These are phyloP conservation scores for Gossypium schwendimanii DNA, from an alignment of 441 rosid genomes.

Conservation along the genomic window DNA sequence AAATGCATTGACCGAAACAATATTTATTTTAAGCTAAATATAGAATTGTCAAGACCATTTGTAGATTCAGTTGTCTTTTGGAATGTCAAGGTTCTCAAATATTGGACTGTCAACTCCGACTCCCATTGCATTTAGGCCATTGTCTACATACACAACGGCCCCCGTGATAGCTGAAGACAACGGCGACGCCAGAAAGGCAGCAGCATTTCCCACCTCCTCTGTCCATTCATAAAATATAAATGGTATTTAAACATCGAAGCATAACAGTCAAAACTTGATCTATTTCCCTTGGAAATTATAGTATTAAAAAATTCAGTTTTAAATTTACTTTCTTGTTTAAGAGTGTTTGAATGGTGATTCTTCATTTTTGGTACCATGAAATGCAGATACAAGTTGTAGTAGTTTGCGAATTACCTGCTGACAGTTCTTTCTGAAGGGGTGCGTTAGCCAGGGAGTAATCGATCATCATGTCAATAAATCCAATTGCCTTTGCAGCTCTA, in stretches of 20 bases:
- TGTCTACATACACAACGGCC: constrained; percentile 75
- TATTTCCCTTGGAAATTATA: not conserved
- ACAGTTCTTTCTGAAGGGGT: constrained; percentile 64
- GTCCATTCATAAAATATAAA: constrained; percentile 14
- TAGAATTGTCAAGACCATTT: not conserved
- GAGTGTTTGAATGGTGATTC: not conserved
- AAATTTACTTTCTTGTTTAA: not conserved
- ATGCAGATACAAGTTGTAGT: not conserved
- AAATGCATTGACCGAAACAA: not conserved
- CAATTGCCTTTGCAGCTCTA: constrained; percentile 75
- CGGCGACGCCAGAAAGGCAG: constrained; percentile 80
- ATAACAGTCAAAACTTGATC: not conserved
- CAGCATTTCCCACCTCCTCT: constrained; percentile 91
- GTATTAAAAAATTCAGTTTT: no score
- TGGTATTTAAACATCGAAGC: no score
- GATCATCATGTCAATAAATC: constrained; percentile 66
- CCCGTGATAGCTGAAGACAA: constrained; percentile 83
- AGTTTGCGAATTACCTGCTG: constrained; percentile 40
- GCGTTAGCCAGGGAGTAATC: constrained; percentile 60
- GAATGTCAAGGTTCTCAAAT: constrained; percentile 55
- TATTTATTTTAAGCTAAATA: not conserved
- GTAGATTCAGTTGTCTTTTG: constrained; percentile 25
- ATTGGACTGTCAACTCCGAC: constrained; percentile 85
- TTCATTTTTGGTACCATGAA: not conserved
- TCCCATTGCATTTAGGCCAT: constrained; percentile 91